Evolutionary conservation across 768 basidiomycete species (phyloP), one percentile per base, ranked within the genome.

Genomic region (Lactarius vividus): DNA sequence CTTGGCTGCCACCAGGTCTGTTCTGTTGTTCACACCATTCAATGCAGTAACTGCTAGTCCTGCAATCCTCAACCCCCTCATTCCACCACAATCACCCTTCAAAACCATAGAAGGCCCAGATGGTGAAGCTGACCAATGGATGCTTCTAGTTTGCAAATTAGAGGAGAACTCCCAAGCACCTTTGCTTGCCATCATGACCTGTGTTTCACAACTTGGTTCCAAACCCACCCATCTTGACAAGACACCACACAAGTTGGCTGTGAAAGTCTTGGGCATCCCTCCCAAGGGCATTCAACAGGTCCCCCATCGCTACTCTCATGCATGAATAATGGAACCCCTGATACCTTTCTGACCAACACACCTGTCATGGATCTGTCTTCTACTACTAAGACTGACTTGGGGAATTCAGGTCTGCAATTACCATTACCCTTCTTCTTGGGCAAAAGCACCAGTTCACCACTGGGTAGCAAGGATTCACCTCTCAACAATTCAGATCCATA

Each of bases 231-330:
- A 84, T 26, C 81, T 96, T 28, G 88, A 91, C 70, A n/a, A 82
- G 92, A 23, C 90, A 89, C 72, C 85, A n/a, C 96, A 96, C 74
- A 94, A 97, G 75, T 81, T 96, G 10, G 96, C 96, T 0, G 89
- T 92, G n/a, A 82, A 81, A 23, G 74, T 95, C 4, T 78, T 91
- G 0, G 91, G 89, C 28, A 80, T 97, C 16, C 69, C 4, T 65
- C 69, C 3, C 53, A 62, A 40, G 65, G 52, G 46, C 68, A 31
- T 28, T 69, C 69, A 39, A 58, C 66, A 18, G 66, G 62, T 6
- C 42, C 39, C 33, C 64, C 69, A 6, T 68, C 65, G 31, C 58
- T 66, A 53, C 57, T 66, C 54, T 62, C 65, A 8, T 58, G 20
- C 62, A 33, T 40, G 16, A 67, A 63, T 46, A 57, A 54, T 57